These are phyloP conservation scores for Lodderomyces theae DNA, from an alignment of 1,139 yeast species.

Conservation along the genomic window DNA sequence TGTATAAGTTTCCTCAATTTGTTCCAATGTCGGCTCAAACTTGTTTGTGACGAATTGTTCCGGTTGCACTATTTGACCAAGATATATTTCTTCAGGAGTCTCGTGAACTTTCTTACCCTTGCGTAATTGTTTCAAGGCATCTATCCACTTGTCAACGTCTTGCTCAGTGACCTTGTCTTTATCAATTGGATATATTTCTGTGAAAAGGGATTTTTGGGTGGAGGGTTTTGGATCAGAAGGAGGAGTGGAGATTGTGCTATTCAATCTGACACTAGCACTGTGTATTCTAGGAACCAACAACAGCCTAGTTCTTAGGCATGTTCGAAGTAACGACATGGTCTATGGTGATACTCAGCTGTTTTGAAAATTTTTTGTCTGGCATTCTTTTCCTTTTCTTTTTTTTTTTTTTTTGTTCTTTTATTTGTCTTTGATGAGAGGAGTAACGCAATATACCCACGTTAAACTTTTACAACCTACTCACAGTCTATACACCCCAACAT, in stretches of 20 bases:
- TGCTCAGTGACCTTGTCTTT: constrained; percentile 45
- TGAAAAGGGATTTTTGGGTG: constrained; percentile 8
- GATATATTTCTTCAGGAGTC: constrained; percentile 45
- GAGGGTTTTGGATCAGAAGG: neutral
- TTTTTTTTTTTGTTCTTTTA: too few relatives aligned
- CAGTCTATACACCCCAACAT: neutral
- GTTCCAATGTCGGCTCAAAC: constrained; percentile 60
- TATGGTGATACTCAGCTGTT: neutral
- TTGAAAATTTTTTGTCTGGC: constrained; percentile 11
- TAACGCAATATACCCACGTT: neutral
- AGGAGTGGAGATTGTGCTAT: constrained; percentile 1
- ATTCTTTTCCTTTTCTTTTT: too few relatives aligned
- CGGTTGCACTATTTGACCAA: constrained; percentile 35
- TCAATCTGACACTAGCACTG: constrained; percentile 3
- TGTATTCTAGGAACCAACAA: constrained; percentile 8
- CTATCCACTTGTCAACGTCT: constrained; percentile 66
- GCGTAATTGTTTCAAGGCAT: constrained; percentile 57
- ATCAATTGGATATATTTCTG: constrained; percentile 36
- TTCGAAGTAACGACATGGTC: constrained; percentile 15
- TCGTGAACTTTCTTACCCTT: constrained; percentile 31
- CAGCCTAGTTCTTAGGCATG: constrained; percentile 6
- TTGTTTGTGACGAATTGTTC: constrained; percentile 35
- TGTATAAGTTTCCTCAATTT: constrained; percentile 51
- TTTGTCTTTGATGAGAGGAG: too few relatives aligned
- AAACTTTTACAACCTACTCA: neutral